Percentiles rank a stretch among this genome's conserved stretches.
These are phyloP conservation scores for Aspergillus sp. DNA, from an alignment of 2,329 filamentous ascomycete species.

Conservation along the genomic window DNA sequence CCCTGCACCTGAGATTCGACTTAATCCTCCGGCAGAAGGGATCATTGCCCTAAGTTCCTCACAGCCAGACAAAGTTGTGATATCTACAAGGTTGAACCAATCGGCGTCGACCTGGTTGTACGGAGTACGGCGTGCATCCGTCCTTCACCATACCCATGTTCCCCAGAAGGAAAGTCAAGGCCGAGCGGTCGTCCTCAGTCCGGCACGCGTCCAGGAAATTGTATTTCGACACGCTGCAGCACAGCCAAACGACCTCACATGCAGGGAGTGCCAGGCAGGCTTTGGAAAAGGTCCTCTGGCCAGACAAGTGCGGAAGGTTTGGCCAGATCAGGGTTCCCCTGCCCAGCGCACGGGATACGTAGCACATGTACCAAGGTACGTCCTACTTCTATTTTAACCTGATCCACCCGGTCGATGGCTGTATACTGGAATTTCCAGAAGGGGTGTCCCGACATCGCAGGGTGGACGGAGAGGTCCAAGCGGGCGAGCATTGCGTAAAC, in stretches of 20 bases:
- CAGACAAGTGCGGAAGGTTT: background rate
- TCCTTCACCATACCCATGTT: background rate
- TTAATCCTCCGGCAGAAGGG: background rate
- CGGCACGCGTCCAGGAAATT: too few relatives aligned
- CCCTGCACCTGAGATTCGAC: background rate
- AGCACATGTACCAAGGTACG: background rate
- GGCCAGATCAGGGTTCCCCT: background rate
- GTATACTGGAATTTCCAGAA: slow-evolving; percentile 5
- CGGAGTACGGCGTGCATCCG: background rate
- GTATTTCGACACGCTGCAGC: too few relatives aligned
- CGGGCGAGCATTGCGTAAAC: slow-evolving; percentile 15
- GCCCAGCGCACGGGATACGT: background rate
- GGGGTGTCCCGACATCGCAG: slow-evolving; percentile 11
- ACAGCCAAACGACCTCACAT: too few relatives aligned
- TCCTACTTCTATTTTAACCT: background rate
- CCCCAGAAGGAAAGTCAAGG: too few relatives aligned
- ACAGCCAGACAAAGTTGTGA: background rate
- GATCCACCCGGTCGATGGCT: background rate
- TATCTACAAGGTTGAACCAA: slow-evolving; percentile 3
- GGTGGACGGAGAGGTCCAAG: slow-evolving; percentile 10
- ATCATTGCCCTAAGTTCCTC: background rate
- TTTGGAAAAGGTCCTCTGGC: too few relatives aligned
- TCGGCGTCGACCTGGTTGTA: background rate
- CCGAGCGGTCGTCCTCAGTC: too few relatives aligned
- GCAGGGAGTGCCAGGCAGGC: too few relatives aligned